Evolutionary conservation across 768 basidiomycete species (phyloP), one percentile per base, ranked within the genome.

Genomic region (Mrakia blollopis): DNA sequence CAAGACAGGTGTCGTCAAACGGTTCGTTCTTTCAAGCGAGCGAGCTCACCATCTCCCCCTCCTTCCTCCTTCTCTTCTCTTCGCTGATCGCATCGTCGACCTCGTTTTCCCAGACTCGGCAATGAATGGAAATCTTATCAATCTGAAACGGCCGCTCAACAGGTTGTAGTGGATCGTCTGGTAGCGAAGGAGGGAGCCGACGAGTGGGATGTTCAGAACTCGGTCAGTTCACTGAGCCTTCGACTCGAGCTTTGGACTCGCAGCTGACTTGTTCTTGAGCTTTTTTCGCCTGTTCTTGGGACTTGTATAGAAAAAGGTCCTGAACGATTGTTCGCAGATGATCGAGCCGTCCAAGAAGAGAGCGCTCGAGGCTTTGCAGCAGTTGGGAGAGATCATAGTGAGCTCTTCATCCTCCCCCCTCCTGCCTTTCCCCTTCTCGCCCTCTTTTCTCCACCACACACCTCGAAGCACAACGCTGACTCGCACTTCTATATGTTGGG

Each of bases 161-260:
- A 39, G 21, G 23, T 47, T 16, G 60, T 67, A 16, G 78, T 74
- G 6, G 73, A 75, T 21, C 32, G 76, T 10, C 30, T 77, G 54
- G 73, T 50, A 7, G 50, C 30, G 50, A 72, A 71, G 47, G 68
- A 73, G 16, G 78, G 70, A 18, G 67, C 73, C 3, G 79, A 80
- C 41, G 78, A 74, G 35, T 80, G 79, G 79, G 79, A 80, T 50
- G 30, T 79, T 1, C 78, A 80, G 75, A 80, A 80, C 39, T 68
- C 78, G 44, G 79, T 80, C 3, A 47, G 75, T 54, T 57, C 35
- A n/a, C n/a, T n/a, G n/a, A n/a, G n/a, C n/a, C n/a, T n/a, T n/a
- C n/a, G n/a, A n/a, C n/a, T n/a, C n/a, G n/a, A n/a, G n/a, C n/a
- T n/a, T n/a, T n/a, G n/a, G n/a, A n/a, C n/a, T n/a, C n/a, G n/a